Conservation (phyloP, 768 basidiomycete genomes). For the Fomitopsis serialis region DNA sequence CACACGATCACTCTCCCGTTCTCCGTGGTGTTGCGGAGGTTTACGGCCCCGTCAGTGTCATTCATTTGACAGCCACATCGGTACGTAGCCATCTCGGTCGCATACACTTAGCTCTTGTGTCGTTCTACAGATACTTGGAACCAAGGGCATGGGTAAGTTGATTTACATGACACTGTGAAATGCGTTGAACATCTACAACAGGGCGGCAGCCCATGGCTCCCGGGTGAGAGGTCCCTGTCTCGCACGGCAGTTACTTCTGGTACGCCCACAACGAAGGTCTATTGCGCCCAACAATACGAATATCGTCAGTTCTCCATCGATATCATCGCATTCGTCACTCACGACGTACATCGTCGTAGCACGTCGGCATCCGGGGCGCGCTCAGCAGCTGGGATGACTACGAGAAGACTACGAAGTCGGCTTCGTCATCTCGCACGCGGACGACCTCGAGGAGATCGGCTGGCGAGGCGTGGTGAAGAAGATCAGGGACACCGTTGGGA, state of each 20-base stretch:
- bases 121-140: not conserved
- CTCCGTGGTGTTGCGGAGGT: constrained; percentile 24
- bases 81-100: constrained; percentile 7
- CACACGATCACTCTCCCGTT: constrained; percentile 28
- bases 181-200: constrained; percentile 7
- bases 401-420: constrained; percentile 25
- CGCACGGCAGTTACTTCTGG: constrained; percentile 29
- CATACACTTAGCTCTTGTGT: not conserved
- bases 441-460: constrained; percentile 29
- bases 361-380: constrained; percentile 26
- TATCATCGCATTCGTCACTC: not conserved
- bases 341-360: constrained; percentile 10
- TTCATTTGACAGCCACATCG: constrained; percentile 29
- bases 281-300: constrained; percentile 26
- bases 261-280: constrained; percentile 28
- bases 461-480: constrained; percentile 25
- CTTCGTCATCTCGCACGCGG: constrained; percentile 27
- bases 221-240: constrained; percentile 20
- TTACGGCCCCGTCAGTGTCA: constrained; percentile 29
- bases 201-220: constrained; percentile 23
- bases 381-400: constrained; percentile 25
- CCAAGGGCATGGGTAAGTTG: not conserved
- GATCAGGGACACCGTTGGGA: constrained; percentile 28
- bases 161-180: not conserved
- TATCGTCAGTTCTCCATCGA: constrained; percentile 16